phyloP scores from a whole-genome alignment of 2,329 filamentous ascomycete species.

The Hypoxylon sp. region DNA sequence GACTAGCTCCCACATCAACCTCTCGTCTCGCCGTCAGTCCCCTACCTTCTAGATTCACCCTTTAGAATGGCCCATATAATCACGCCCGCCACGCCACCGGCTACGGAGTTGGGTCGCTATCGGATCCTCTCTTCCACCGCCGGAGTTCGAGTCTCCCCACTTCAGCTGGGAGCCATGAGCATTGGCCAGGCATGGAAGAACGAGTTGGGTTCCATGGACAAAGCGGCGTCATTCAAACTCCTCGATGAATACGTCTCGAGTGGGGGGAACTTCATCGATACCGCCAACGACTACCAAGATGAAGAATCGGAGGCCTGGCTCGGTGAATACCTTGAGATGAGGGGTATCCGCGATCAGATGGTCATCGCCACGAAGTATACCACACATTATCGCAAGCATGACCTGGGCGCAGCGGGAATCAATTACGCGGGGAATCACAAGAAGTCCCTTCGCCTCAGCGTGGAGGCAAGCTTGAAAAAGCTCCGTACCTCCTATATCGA shows the following conservation, averaged over 20 bases:
- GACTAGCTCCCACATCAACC: background rate
- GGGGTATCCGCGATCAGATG: constrained; percentile 67
- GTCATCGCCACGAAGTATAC: constrained; percentile 72
- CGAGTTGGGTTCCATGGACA: constrained; percentile 67
- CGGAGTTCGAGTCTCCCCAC: constrained; percentile 66
- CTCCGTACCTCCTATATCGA: constrained; percentile 72
- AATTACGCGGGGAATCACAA: constrained; percentile 71
- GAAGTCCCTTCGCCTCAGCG: constrained; percentile 69
- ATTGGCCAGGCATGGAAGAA: constrained; percentile 63
- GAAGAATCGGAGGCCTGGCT: constrained; percentile 71
- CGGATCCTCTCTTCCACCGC: constrained; percentile 66
- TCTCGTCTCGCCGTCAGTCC: background rate
- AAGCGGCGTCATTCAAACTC: constrained; percentile 68
- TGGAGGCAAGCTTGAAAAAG: constrained; percentile 67
- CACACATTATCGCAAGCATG: constrained; percentile 60
- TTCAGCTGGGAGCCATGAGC: constrained; percentile 68
- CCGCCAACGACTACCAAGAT: constrained; percentile 70
- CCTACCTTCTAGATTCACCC: background rate
- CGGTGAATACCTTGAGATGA: constrained; percentile 68
- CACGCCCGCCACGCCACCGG: background rate
- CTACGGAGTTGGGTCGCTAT: constrained; percentile 67
- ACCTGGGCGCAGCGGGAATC: constrained; percentile 57
- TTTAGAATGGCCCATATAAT: constrained; percentile 1
- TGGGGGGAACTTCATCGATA: constrained; percentile 80
- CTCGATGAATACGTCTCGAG: constrained; percentile 69